Base-by-base conservation (phyloP, 148 eudicot genomes). In the Persicaria tinctoria region DNA sequence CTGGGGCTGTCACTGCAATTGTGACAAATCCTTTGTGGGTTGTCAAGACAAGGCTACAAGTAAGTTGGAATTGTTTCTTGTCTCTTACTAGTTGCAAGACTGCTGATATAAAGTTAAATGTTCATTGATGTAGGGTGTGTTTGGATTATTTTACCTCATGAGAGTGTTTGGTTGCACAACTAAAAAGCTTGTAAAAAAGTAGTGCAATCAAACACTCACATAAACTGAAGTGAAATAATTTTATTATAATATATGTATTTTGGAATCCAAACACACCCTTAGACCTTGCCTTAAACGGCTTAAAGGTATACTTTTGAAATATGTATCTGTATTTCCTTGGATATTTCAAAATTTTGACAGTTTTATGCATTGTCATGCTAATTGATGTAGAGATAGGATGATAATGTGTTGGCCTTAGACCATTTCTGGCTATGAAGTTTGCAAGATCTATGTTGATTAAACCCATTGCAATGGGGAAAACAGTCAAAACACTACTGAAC, bases 1-100 rank as follows among this genome's bases (percentile, higher is more conserved):
- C 98, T 75, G 98, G 98, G 76, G 98, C 97, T 72, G 90, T 88
- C 75, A 93, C 97, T 47, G 85, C 97, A 73, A 79, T 87, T 70
- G 73, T 88, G 46, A 86, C 97, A 70, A 94, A 94, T 88, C 98
- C 98, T 11, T 77, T 94, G 80, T 94, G 98, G 98, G 98, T 94
- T 81, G 98, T 93, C 71, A 93, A 93, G 91, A 93, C 98, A 74
- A 85, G 98, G 74, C 95, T 93, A 73, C 98, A 93, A 86, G 98
- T 93, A 83, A 88, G 95, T 86, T 80, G 46, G 27, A 50, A 41
- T 13, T 5, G 12, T 18, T 70, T 48, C 18, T 77, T 17, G 7
- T 79, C 48, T 3, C 64, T 76, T 62, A 45, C 45, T 3, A 56
- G 48, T 53, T 27, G 64, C 46, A 41, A 32, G 68, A 16, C 64